Conservation (phyloP, 345 rosid species). For the Brassica carinata region DNA sequence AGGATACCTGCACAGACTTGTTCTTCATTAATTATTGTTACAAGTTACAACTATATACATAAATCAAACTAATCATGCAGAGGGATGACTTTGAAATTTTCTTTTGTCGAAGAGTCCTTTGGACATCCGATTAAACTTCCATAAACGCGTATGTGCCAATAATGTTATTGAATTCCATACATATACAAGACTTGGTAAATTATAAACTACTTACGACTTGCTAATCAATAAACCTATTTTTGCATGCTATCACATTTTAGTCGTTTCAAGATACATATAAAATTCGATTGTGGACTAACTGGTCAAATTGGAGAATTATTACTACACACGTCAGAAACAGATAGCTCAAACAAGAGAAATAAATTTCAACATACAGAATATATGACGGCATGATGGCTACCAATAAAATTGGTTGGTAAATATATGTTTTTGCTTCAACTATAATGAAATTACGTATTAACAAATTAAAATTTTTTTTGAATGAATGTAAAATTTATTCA, state of each 20-base stretch:
- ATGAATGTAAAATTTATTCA: too few species aligned
- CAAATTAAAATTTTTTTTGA: background rate
- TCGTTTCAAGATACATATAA: background rate
- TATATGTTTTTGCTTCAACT: slow-evolving; percentile 2
- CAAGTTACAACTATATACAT: background rate
- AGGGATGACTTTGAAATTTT: slow-evolving; percentile 12
- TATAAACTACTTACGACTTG: background rate
- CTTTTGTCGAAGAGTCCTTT: background rate
- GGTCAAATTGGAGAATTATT: background rate
- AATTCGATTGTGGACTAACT: background rate
- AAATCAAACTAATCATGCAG: background rate
- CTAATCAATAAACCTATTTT: background rate
- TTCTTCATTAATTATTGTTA: too few species aligned
- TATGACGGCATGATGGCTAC: background rate
- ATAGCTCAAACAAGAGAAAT: background rate
- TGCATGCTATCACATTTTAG: background rate
- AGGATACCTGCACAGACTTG: too few species aligned
- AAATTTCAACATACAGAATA: slow-evolving; percentile 17
- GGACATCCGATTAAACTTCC: background rate
- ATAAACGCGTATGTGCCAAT: slow-evolving; percentile 12
- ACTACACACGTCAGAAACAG: slow-evolving; percentile 11
- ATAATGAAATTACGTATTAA: slow-evolving; percentile 2
- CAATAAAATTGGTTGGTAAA: slow-evolving; percentile 30
- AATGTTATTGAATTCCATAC: background rate
- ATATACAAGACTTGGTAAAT: background rate